Conservation (phyloP, 1,139 yeast species). For the Pichia sp. region DNA sequence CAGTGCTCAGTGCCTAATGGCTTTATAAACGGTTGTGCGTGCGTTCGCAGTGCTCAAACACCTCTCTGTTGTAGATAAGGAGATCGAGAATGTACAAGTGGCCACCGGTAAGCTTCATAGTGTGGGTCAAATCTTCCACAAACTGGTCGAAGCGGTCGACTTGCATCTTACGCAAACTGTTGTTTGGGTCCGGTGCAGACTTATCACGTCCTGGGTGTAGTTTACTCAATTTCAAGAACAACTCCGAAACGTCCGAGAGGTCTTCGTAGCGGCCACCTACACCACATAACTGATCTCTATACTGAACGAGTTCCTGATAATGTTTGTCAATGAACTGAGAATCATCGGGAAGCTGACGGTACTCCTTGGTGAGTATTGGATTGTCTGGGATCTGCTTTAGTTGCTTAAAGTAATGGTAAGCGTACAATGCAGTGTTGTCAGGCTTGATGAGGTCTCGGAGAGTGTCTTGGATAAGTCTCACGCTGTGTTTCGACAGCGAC, state of each 20-base stretch:
- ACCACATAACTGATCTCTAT: conserved; percentile 28
- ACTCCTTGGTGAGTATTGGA: conserved; percentile 21
- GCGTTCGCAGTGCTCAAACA: conserved; percentile 31
- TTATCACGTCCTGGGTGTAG: conserved; percentile 15
- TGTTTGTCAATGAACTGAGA: conserved; percentile 40
- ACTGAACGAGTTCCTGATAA: conserved; percentile 31
- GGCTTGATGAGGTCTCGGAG: too few relatives aligned
- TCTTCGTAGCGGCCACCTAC: conserved; percentile 18
- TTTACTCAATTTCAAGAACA: conserved; percentile 17
- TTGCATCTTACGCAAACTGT: conserved; percentile 3
- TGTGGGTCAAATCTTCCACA: conserved; percentile 32
- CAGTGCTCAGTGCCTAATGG: neutral
- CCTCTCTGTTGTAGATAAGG: conserved; percentile 31
- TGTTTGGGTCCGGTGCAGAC: neutral
- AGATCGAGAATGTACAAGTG: conserved; percentile 39
- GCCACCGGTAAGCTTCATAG: conserved; percentile 37
- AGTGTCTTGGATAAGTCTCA: too few relatives aligned
- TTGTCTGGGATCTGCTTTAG: conserved; percentile 10
- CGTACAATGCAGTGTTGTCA: conserved; percentile 19
- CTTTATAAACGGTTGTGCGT: conserved; percentile 2
- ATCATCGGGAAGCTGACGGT: conserved; percentile 42
- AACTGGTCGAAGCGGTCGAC: conserved; percentile 29
- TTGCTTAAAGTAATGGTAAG: conserved; percentile 16
- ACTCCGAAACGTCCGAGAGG: conserved; percentile 15
- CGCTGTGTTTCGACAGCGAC: too few relatives aligned